Percentiles rank a stretch among this genome's conserved stretches.
Evolutionary conservation across 1,284 basidiomycete species (phyloP).

Genomic region (Amylostereum chailletii): DNA sequence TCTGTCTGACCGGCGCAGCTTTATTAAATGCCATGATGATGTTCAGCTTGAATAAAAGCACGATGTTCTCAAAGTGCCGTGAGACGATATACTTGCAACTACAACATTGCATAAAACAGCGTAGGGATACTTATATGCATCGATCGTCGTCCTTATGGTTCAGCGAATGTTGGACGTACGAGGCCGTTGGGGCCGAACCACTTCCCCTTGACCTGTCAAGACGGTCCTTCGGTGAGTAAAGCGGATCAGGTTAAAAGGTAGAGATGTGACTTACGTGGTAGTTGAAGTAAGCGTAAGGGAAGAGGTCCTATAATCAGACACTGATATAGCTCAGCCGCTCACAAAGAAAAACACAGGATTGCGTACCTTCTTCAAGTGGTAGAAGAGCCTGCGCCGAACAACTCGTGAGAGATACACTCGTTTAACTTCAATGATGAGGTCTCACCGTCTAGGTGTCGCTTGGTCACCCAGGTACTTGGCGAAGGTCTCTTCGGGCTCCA

Average conservation of each 20-base stretch:
- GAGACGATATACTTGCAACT: too few species aligned
- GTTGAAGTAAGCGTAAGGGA: conserved; percentile 87
- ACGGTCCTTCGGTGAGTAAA: conserved; percentile 1
- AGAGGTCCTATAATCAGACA: conserved; percentile 51
- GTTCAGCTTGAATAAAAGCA: not conserved
- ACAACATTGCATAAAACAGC: not conserved
- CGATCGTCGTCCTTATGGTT: not conserved
- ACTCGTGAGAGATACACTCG: conserved; percentile 1
- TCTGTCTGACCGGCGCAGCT: too few species aligned
- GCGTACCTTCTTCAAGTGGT: conserved; percentile 81
- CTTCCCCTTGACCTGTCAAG: conserved; percentile 44
- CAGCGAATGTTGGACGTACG: conserved; percentile 33
- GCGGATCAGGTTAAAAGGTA: conserved; percentile 2
- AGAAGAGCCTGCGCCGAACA: conserved; percentile 53
- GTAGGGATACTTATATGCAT: not conserved
- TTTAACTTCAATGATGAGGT: conserved; percentile 6
- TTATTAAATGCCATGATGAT: too few species aligned
- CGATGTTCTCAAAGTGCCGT: too few species aligned
- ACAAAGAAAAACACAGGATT: not conserved
- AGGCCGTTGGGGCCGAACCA: conserved; percentile 61
- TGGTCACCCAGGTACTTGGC: conserved; percentile 62
- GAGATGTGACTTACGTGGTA: conserved; percentile 48
- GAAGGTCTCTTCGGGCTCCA: conserved; percentile 84
- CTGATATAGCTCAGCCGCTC: not conserved
- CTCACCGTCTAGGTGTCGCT: conserved; percentile 50